Evolutionary conservation across 2,329 filamentous ascomycete species (phyloP).

Genomic region (Eutypa lata): DNA sequence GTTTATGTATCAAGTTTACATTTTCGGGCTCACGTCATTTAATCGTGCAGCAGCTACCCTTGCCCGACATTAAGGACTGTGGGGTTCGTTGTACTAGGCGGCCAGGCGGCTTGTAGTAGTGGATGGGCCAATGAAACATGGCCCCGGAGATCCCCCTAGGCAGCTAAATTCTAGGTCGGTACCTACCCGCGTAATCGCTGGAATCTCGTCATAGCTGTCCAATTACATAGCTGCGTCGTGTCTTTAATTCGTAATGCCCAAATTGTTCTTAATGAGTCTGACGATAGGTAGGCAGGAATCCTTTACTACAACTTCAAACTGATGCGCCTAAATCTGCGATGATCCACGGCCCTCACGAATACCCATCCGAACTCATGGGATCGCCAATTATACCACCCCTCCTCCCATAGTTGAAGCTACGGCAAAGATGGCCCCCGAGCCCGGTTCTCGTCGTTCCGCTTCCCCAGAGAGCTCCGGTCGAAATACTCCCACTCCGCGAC

Average conservation of each 20-base stretch:
- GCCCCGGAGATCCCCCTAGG: not conserved
- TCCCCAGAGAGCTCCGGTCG: slow-evolving; percentile 85
- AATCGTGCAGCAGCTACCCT: too few relatives aligned
- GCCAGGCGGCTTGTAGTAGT: too few relatives aligned
- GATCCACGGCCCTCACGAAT: slow-evolving; percentile 6
- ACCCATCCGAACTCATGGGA: slow-evolving; percentile 19
- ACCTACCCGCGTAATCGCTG: not conserved
- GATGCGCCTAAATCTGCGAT: not conserved
- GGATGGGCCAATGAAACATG: not conserved
- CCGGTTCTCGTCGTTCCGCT: slow-evolving; percentile 53
- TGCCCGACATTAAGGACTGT: too few relatives aligned
- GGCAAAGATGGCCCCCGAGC: slow-evolving; percentile 62
- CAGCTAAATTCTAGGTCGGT: not conserved
- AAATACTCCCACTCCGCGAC: slow-evolving; percentile 69
- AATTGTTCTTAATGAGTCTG: too few relatives aligned
- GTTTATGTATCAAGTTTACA: too few relatives aligned
- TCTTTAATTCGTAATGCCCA: not conserved
- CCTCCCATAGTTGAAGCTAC: slow-evolving; percentile 21
- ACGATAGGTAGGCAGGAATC: not conserved
- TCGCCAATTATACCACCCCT: slow-evolving; percentile 15
- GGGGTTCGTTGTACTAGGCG: too few relatives aligned
- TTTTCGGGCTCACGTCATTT: too few relatives aligned
- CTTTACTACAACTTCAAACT: not conserved
- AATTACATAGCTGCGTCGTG: not conserved
- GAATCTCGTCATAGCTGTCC: not conserved